Conservation (phyloP, 2,329 filamentous ascomycete genomes). For the Cladosporium halotolerans region DNA sequence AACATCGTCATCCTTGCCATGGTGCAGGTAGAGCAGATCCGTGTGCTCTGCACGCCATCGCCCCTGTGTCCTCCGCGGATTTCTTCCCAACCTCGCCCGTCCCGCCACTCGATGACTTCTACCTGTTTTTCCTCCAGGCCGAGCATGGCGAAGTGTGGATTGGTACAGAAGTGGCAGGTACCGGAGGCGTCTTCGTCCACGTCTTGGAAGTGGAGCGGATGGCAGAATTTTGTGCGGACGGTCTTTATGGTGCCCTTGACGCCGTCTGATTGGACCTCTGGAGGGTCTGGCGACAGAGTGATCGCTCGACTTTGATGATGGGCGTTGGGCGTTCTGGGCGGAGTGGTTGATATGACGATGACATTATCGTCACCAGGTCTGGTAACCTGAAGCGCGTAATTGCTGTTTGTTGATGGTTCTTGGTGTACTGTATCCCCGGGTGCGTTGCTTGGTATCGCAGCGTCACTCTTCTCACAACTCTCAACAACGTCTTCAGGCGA, state of each 20-base stretch:
- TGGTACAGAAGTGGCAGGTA: constrained; percentile 37
- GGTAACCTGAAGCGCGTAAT: no score
- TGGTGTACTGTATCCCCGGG: no score
- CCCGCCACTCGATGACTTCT: constrained; percentile 26
- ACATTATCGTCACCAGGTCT: no score
- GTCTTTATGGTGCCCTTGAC: constrained; percentile 13
- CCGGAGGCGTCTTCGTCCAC: constrained; percentile 12
- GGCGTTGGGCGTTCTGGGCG: not conserved
- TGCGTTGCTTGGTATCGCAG: no score
- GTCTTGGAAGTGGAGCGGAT: constrained; percentile 36
- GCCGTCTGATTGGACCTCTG: not conserved
- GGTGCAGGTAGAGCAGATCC: constrained; percentile 36
- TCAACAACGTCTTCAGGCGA: no score
- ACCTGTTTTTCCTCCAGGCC: constrained; percentile 29
- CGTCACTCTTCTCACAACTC: no score
- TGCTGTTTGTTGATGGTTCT: no score
- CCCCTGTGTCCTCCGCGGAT: constrained; percentile 29
- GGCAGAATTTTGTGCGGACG: constrained; percentile 34
- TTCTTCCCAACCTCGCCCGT: constrained; percentile 29
- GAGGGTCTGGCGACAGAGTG: not conserved
- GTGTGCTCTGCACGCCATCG: constrained; percentile 25
- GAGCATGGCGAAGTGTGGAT: constrained; percentile 32
- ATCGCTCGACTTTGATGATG: not conserved
- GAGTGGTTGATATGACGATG: not conserved
- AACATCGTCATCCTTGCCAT: constrained; percentile 30